Percentiles rank a stretch among this genome's conserved stretches.
Conservation (phyloP, 345 rosid genomes). For the Anacardium occidentale region DNA sequence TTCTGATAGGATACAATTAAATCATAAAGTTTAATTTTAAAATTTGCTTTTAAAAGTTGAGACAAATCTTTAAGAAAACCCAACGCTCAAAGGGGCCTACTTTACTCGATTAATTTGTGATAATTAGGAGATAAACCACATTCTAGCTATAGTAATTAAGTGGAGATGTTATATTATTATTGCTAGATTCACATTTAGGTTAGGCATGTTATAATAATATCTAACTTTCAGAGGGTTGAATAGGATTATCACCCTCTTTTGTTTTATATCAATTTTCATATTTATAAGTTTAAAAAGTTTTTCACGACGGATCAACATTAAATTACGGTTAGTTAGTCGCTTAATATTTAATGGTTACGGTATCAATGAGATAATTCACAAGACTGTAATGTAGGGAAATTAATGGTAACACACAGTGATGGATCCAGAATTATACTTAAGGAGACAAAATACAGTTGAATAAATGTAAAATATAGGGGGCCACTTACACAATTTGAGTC, state of each 20-base stretch:
- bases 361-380: too few species aligned
- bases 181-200: neutral
- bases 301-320: too few species aligned
- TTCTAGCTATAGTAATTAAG: neutral
- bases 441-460: too few species aligned
- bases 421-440: too few species aligned
- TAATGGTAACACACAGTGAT: too few species aligned
- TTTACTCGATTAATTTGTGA: slow-evolving; percentile 4
- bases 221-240: neutral
- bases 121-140: neutral
- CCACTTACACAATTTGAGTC: too few species aligned
- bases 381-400: too few species aligned
- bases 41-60: slow-evolving; percentile 42
- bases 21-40: slow-evolving; percentile 33
- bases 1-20: slow-evolving; percentile 29
- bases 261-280: too few species aligned
- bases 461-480: too few species aligned
- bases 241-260: neutral
- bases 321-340: too few species aligned
- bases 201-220: slow-evolving; percentile 4
- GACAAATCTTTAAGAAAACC: slow-evolving; percentile 34
- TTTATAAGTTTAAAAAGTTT: too few species aligned
- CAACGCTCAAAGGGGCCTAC: slow-evolving; percentile 36
- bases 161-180: neutral
- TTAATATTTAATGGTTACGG: too few species aligned